Evolutionary conservation across 306 rosid species (phyloP), one percentile per base, ranked within the genome.

Genomic region (Oxytropis ochrocephala): DNA sequence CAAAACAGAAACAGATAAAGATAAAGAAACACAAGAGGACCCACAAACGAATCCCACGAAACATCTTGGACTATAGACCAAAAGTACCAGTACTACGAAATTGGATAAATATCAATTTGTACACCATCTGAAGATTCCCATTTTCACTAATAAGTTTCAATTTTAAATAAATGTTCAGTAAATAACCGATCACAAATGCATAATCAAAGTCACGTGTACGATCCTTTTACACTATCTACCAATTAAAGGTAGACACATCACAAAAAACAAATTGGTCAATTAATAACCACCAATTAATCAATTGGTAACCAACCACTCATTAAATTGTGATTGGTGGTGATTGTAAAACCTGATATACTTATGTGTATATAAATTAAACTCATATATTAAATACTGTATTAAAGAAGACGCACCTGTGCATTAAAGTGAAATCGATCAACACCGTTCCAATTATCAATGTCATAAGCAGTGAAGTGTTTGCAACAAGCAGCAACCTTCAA

Each of bases 401-500:
- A n/a, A n/a, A 58, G 6, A 44, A 9, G 7, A 2, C 21, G 38
- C 14, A 90, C 98, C 91, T 69, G 79, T n/a, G 98, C 98, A 27
- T 93, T 82, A 19, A 93, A 90, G 85, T 90, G 98, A 81, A 86
- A 93, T 5, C 97, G 89, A 58, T 93, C 98, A 1, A 88, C 81
- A 14, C 96, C 97, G 36, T 90, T 88, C 98, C 98, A 93, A 36
- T 88, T 90, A 59, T 93, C 97, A 19, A 91, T 87, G 30, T 91
- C 97, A 27, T 91, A 91, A 44, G 97, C 97, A 0, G 97, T 88
- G 43, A 90, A 88, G 78, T 93, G 98, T 60, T 93, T 93, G 69
- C 97, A 90, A 17, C 91, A 90, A 16, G 98, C 98, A 3, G 97
- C 98, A 0, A 93, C 94, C 72, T 90, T 93, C 82, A 93, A 82